Conservation (phyloP, 1,139 yeast genomes). For the Candida sojae region DNA sequence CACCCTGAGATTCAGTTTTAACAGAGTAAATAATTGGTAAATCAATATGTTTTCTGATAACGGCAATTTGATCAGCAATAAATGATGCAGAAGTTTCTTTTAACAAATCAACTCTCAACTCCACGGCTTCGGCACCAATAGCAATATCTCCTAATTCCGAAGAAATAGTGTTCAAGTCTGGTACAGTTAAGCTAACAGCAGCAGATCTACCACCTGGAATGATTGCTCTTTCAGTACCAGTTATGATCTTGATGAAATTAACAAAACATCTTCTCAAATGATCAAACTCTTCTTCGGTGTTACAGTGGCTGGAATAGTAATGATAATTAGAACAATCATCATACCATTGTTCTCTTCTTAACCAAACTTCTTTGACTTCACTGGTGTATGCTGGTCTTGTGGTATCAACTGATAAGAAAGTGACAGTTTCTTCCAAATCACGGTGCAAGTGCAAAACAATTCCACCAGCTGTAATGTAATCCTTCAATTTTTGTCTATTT, state of each 20-base stretch:
- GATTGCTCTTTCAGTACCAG: conserved; percentile 50
- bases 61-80: conserved; percentile 75
- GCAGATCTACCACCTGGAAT: conserved; percentile 62
- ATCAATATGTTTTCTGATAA: conserved; percentile 58
- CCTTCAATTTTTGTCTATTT: conserved; percentile 64
- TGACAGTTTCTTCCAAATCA: conserved; percentile 76
- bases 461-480: conserved; percentile 59
- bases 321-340: conserved; percentile 75
- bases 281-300: conserved; percentile 53
- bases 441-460: conserved; percentile 90
- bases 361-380: conserved; percentile 84
- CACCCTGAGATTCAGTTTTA: conserved; percentile 81
- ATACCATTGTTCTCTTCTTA: conserved; percentile 78
- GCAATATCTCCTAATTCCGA: conserved; percentile 50
- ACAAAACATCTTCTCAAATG: conserved; percentile 62
- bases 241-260: conserved; percentile 58
- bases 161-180: conserved; percentile 48
- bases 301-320: conserved; percentile 78
- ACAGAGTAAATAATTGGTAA: conserved; percentile 83
- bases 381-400: conserved; percentile 84
- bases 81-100: conserved; percentile 49
- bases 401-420: conserved; percentile 72
- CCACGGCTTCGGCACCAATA: conserved; percentile 79
- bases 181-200: conserved; percentile 71
- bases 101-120: conserved; percentile 76